Evolutionary conservation across 306 rosid genomes (phyloP), one percentile per base, ranked within the genome.

Genomic region (apple (Malus domestica)): DNA sequence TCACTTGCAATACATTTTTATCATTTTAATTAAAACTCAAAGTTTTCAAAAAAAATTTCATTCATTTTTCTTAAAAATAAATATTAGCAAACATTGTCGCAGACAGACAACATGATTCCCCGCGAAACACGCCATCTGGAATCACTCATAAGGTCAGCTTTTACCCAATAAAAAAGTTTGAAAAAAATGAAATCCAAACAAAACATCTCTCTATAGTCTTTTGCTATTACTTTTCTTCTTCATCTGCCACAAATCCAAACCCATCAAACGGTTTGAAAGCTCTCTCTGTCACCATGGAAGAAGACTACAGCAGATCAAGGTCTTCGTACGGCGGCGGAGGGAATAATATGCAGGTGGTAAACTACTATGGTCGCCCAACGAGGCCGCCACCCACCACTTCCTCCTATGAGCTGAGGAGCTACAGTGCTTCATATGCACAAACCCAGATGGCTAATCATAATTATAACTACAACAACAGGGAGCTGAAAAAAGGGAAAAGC

Each of bases 401-500:
- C 29, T 51, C 76, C 49, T 75, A 83, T 84, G 93, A 85, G 55
- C 76, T 86, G 14, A 90, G 88, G 76, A 77, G 88, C 80, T 85
- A 88, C 70, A 89, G 92, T 54, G 38, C 80, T 68, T 89, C 98
- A 15, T 87, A 85, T 75, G 78, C 80, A 7, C 88, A 88, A 55
- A 55, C 85, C 64, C 93, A 89, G 77, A 68, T 71, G 52, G 84
- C 79, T 72, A 79, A 62, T 20, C 49, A 70, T 29, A 76, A 68
- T 22, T 22, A 78, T 72, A 79, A 27, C n/a, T 62, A 70, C 40
- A 76, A 68, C 22, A 58, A 78, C 69, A 76, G 77, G 76, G 89
- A 84, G 49, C 61, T 84, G 75, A 95, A 92, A 83, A 92, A 90
- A 80, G 90, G 89, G 69, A 95, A 92, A 77, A 78, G 86, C 78